These are phyloP conservation scores for Lachnellula willkommii DNA, from an alignment of 2,329 filamentous ascomycete genomes.

Conservation along the genomic window DNA sequence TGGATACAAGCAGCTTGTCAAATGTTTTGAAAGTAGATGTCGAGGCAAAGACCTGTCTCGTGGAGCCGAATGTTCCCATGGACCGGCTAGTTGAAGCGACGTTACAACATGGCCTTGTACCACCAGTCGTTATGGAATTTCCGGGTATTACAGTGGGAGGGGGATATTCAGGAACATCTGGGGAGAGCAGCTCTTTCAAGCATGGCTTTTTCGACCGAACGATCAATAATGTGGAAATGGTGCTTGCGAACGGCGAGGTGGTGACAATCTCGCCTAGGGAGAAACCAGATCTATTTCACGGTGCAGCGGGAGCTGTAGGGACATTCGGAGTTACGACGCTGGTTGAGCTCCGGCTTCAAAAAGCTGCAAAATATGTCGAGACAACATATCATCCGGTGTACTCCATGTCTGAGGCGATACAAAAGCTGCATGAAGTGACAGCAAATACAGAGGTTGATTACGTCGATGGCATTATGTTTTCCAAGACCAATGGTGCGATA, in stretches of 20 bases:
- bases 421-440: constrained; percentile 35
- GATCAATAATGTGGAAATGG: constrained; percentile 57
- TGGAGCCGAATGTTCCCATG: constrained; percentile 68
- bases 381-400: constrained; percentile 46
- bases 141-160: constrained; percentile 65
- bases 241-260: constrained; percentile 53
- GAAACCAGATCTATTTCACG: constrained; percentile 51
- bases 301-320: constrained; percentile 54
- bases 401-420: constrained; percentile 40
- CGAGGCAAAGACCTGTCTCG: constrained; percentile 41
- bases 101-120: constrained; percentile 49
- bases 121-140: constrained; percentile 65
- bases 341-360: constrained; percentile 51
- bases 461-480: constrained; percentile 54
- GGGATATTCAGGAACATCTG: constrained; percentile 60
- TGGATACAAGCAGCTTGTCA: constrained; percentile 45
- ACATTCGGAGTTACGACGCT: constrained; percentile 57
- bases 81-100: constrained; percentile 56
- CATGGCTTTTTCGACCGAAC: constrained; percentile 63
- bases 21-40: constrained; percentile 41
- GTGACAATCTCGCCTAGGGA: constrained; percentile 42
- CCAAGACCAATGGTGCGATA: constrained; percentile 44
- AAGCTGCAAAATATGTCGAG: constrained; percentile 51
- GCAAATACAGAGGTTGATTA: constrained; percentile 44
- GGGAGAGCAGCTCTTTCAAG: constrained; percentile 62